phyloP scores from a whole-genome alignment of 495 filamentous ascomycete genomes.

The Terfezia claveryi region DNA sequence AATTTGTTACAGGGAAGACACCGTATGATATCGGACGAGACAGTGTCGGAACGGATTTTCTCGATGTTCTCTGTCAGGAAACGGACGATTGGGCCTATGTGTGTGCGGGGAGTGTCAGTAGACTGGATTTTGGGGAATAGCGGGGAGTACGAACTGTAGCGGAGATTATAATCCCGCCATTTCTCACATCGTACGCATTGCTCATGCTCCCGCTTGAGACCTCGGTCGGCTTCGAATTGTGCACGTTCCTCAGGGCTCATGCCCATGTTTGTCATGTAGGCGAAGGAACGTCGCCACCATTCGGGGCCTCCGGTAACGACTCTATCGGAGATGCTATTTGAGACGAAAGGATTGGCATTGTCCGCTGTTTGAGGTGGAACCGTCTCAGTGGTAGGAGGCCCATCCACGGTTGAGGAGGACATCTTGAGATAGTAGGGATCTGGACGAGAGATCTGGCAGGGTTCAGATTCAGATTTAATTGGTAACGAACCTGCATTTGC shows the following conservation, averaged over 20 bases:
- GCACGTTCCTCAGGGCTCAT: conserved; percentile 45
- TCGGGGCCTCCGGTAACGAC: conserved; percentile 22
- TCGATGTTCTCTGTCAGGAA: conserved; percentile 61
- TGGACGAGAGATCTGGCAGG: too few relatives aligned
- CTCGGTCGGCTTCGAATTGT: conserved; percentile 46
- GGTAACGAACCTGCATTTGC: too few relatives aligned
- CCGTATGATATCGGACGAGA: conserved; percentile 43
- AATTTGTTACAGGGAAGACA: conserved; percentile 51
- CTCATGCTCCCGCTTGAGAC: conserved; percentile 38
- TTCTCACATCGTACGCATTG: conserved; percentile 62
- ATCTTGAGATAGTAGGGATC: too few relatives aligned
- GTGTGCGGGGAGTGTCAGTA: background rate
- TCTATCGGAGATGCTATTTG: too few relatives aligned
- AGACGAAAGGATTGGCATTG: too few relatives aligned
- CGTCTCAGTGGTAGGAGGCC: background rate
- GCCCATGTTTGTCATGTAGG: conserved; percentile 40
- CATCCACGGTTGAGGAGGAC: too few relatives aligned
- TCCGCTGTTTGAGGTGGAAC: background rate
- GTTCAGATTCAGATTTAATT: too few relatives aligned
- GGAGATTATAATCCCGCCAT: conserved; percentile 54
- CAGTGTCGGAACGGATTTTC: conserved; percentile 52
- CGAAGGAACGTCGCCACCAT: conserved; percentile 58
- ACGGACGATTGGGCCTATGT: conserved; percentile 49
- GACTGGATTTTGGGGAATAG: background rate
- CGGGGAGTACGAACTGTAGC: conserved; percentile 34